Conservation (phyloP, 352 stramenopile species). For the Phytophthora pinifolia region DNA sequence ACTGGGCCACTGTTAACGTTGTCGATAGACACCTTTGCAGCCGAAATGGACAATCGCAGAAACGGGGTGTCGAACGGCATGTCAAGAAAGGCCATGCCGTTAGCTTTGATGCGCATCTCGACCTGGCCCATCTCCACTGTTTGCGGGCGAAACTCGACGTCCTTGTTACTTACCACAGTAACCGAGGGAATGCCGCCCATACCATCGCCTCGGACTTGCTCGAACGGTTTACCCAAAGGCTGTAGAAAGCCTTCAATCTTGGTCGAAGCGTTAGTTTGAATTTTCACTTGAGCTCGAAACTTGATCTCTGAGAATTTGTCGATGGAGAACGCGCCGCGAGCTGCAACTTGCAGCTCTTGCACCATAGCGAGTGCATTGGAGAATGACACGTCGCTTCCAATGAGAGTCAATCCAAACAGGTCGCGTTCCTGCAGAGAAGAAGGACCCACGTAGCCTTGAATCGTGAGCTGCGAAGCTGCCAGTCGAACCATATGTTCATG, state of each 20-base stretch:
- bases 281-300: slow-evolving; percentile 40
- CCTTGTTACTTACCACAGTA: slow-evolving; percentile 33
- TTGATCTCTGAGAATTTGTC: slow-evolving; percentile 78
- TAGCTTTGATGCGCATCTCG: slow-evolving; percentile 33
- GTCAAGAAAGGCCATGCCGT: slow-evolving; percentile 34
- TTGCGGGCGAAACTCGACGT: slow-evolving; percentile 51
- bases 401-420: slow-evolving; percentile 40
- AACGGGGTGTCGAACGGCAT: slow-evolving; percentile 67
- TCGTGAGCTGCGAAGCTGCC: slow-evolving; percentile 41
- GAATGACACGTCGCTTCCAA: slow-evolving; percentile 43
- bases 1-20: slow-evolving; percentile 53
- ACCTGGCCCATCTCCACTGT: slow-evolving; percentile 49
- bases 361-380: slow-evolving; percentile 52
- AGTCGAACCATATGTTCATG: slow-evolving; percentile 34
- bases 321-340: slow-evolving; percentile 35
- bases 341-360: slow-evolving; percentile 34
- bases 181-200: slow-evolving; percentile 24
- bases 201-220: background rate
- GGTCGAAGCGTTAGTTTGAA: slow-evolving; percentile 30
- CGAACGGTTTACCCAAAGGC: slow-evolving; percentile 26
- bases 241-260: slow-evolving; percentile 52
- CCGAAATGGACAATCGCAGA: slow-evolving; percentile 42
- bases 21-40: slow-evolving; percentile 45
- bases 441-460: slow-evolving; percentile 60
- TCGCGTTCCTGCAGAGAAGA: slow-evolving; percentile 41